Percentiles rank a stretch among this genome's conserved stretches.
Conservation (phyloP, 2,329 filamentous ascomycete species). For the Paecilomyces dactylethromorphus region DNA sequence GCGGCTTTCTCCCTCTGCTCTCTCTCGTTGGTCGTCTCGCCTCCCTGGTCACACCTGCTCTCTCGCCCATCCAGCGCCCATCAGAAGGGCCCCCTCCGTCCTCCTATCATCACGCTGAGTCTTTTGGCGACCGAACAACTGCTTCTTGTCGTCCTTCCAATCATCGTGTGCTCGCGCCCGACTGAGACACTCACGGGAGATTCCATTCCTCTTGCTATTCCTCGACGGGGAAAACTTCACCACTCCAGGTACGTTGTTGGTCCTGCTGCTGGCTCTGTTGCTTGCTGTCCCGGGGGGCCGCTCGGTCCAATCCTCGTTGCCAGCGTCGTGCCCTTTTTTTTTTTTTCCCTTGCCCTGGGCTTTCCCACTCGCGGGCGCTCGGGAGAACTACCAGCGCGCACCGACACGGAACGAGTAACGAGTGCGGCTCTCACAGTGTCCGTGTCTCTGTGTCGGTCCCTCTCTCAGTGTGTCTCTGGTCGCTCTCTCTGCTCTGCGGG, state of each 20-base stretch:
- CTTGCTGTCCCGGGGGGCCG: background rate
- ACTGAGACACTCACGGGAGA: background rate
- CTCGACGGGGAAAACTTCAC: too few relatives aligned
- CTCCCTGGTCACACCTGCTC: constrained; percentile 13
- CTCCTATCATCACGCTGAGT: constrained; percentile 15
- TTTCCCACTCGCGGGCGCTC: background rate
- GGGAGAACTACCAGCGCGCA: background rate
- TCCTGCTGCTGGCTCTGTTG: background rate
- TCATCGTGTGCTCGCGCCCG: too few relatives aligned
- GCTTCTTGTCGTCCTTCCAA: too few relatives aligned
- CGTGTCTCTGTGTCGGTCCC: too few relatives aligned
- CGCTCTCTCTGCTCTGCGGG: too few relatives aligned
- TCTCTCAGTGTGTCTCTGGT: too few relatives aligned
- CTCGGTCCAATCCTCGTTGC: background rate
- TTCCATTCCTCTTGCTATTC: too few relatives aligned
- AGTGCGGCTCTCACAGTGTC: background rate
- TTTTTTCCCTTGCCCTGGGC: background rate
- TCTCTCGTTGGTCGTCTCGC: constrained; percentile 35
- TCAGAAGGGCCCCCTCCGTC: background rate
- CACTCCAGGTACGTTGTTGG: too few relatives aligned
- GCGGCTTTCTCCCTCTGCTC: constrained; percentile 30
- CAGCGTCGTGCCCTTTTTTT: background rate
- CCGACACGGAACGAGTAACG: background rate
- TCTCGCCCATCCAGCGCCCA: background rate
- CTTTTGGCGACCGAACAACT: too few relatives aligned